phyloP scores from a whole-genome alignment of 768 basidiomycete genomes.

The Tricholoma sp. region DNA sequence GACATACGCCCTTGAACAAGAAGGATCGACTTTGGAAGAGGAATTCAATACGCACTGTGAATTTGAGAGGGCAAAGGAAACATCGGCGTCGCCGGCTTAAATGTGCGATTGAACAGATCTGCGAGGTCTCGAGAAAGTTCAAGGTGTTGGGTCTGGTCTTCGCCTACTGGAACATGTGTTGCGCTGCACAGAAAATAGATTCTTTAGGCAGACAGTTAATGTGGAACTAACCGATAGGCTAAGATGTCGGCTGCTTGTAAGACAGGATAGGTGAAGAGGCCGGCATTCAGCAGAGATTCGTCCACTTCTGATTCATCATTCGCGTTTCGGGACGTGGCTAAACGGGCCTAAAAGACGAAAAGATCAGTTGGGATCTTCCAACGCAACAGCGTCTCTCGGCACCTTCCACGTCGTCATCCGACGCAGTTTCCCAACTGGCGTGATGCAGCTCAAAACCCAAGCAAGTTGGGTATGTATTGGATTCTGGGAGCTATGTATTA shows the following conservation, averaged over 20 bases:
- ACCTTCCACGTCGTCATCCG: constrained; percentile 99
- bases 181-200: constrained; percentile 41
- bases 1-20: background rate
- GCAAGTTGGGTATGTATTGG: constrained; percentile 79
- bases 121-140: constrained; percentile 85
- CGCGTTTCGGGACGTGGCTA: constrained; percentile 71
- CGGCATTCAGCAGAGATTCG: constrained; percentile 77
- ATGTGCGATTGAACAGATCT: constrained; percentile 73
- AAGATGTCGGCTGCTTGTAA: constrained; percentile 93
- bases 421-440: constrained; percentile 74
- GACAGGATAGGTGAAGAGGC: constrained; percentile 88
- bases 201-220: background rate
- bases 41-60: constrained; percentile 51
- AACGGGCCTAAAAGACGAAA: constrained; percentile 48
- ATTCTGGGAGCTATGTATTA: constrained; percentile 44
- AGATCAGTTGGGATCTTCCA: constrained; percentile 1
- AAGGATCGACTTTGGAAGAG: background rate
- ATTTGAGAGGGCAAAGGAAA: constrained; percentile 74
- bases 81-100: constrained; percentile 37
- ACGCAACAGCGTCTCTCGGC: constrained; percentile 5
- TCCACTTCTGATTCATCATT: constrained; percentile 72
- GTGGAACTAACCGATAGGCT: constrained; percentile 59
- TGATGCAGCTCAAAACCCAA: constrained; percentile 86
- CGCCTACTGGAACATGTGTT: constrained; percentile 93
- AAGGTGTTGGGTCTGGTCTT: constrained; percentile 93